A percentile compares a stretch with the other conserved stretches of the same genome.
Evolutionary conservation across 768 basidiomycete species (phyloP).

Genomic region (Chiua virens): DNA sequence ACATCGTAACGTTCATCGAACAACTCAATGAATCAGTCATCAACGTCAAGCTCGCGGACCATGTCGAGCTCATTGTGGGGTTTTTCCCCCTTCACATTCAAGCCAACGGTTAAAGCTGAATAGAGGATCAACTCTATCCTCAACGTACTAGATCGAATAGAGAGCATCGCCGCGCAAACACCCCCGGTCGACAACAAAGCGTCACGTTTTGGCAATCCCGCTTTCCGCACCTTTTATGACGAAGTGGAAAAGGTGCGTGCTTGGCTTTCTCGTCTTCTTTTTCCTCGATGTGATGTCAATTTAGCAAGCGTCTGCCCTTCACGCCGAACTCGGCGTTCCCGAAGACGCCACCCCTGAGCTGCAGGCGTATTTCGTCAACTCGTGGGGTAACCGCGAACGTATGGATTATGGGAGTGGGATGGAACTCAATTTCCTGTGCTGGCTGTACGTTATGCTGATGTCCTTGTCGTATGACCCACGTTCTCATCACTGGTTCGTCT

Average conservation of each 20-base stretch:
- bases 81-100: constrained; percentile 8
- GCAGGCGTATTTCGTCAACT: constrained; percentile 76
- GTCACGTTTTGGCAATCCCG: constrained; percentile 96
- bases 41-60: constrained; percentile 73
- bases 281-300: not conserved
- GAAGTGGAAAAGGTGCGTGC: constrained; percentile 61
- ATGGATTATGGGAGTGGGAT: constrained; percentile 99
- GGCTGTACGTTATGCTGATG: constrained; percentile 64
- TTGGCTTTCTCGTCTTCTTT: not conserved
- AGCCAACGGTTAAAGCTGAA: constrained; percentile 2
- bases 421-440: constrained; percentile 97
- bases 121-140: constrained; percentile 69
- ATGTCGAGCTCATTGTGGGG: constrained; percentile 63
- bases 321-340: constrained; percentile 60
- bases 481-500: constrained; percentile 1
- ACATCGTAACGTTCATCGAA: constrained; percentile 70
- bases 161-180: constrained; percentile 61
- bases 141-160: constrained; percentile 62
- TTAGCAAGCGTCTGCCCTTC: constrained; percentile 57
- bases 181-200: constrained; percentile 89
- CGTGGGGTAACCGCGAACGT: constrained; percentile 89
- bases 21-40: constrained; percentile 73
- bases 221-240: constrained; percentile 91
- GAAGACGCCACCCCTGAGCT: constrained; percentile 64
- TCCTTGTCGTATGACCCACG: not conserved